phyloP scores from a whole-genome alignment of 2,329 filamentous ascomycete genomes.

The Diaporthe ampelina region DNA sequence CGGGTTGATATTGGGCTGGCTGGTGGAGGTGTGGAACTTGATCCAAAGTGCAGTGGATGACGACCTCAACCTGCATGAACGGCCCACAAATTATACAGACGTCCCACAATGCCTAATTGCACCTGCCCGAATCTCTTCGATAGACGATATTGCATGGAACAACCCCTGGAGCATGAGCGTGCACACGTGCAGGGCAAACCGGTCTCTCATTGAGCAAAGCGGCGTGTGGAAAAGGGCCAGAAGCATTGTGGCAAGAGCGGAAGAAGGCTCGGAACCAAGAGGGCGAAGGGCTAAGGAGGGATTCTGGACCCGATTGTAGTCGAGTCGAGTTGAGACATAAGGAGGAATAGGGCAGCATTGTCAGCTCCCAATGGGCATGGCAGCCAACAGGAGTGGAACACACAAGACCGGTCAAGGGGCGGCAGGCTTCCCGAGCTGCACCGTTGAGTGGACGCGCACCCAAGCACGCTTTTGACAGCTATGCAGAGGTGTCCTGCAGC shows the following conservation, averaged over 20 bases:
- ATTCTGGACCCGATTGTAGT: conserved; percentile 4
- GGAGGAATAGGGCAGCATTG: conserved; percentile 28
- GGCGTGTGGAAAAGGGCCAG: not conserved
- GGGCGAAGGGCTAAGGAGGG: not conserved
- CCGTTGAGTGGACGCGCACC: conserved; percentile 27
- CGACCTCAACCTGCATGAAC: conserved; percentile 22
- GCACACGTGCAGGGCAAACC: not conserved
- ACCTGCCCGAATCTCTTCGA: conserved; percentile 12
- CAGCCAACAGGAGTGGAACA: conserved; percentile 32
- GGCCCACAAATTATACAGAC: conserved; percentile 23
- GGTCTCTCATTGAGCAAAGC: not conserved
- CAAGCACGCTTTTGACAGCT: conserved; percentile 25
- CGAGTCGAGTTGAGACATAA: conserved; percentile 8
- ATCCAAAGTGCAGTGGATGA: conserved; percentile 8
- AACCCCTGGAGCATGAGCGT: not conserved
- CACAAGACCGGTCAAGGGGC: conserved; percentile 34
- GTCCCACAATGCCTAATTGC: conserved; percentile 30
- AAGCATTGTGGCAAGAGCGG: not conserved
- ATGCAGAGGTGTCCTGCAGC: conserved; percentile 33
- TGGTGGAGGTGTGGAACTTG: conserved; percentile 26
- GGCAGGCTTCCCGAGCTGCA: conserved; percentile 33
- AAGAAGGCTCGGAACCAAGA: not conserved
- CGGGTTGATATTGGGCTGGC: conserved; percentile 11
- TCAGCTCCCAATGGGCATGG: conserved; percentile 20
- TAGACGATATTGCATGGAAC: not conserved